Evolutionary conservation across 2,329 filamentous ascomycete genomes (phyloP).

Genomic region (Fusarium poae): DNA sequence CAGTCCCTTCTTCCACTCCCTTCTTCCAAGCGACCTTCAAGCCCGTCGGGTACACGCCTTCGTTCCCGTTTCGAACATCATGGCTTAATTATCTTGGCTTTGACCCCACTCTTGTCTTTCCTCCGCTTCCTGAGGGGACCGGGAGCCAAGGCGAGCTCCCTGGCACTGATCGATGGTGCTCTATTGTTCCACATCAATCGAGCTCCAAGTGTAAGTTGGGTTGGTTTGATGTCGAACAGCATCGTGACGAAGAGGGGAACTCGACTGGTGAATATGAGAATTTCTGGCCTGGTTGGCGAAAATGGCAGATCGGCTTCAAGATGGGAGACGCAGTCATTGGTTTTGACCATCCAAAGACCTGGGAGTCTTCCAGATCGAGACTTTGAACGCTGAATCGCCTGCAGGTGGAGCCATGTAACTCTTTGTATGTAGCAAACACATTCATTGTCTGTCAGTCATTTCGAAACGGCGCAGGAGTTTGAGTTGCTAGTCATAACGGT

Average conservation of each 20-base stretch:
- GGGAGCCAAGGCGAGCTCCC: slow-evolving; percentile 58
- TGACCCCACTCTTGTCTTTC: slow-evolving; percentile 60
- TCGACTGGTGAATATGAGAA: slow-evolving; percentile 52
- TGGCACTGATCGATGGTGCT: slow-evolving; percentile 62
- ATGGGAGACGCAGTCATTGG: slow-evolving; percentile 54
- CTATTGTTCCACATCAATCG: slow-evolving; percentile 52
- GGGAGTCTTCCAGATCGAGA: slow-evolving; percentile 45
- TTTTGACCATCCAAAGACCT: slow-evolving; percentile 50
- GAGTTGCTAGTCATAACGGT: slow-evolving; percentile 28
- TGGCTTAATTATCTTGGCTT: slow-evolving; percentile 58
- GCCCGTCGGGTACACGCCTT: slow-evolving; percentile 57
- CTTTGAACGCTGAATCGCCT: slow-evolving; percentile 27
- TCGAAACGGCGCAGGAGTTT: slow-evolving; percentile 8
- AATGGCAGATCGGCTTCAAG: slow-evolving; percentile 59
- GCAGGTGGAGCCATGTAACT: not conserved
- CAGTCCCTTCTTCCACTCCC: slow-evolving; percentile 51
- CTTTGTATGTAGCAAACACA: not conserved
- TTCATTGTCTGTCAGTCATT: slow-evolving; percentile 24
- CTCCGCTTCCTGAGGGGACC: slow-evolving; percentile 60
- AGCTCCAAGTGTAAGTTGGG: slow-evolving; percentile 54
- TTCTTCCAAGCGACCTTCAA: slow-evolving; percentile 63
- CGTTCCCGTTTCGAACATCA: slow-evolving; percentile 59
- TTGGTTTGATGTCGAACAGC: slow-evolving; percentile 63
- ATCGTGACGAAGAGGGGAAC: slow-evolving; percentile 45
- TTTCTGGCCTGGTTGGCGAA: slow-evolving; percentile 62